A percentile compares a stretch with the other conserved stretches of the same genome.
Conservation (phyloP, 768 basidiomycete genomes). For the Agaricus blazei region DNA sequence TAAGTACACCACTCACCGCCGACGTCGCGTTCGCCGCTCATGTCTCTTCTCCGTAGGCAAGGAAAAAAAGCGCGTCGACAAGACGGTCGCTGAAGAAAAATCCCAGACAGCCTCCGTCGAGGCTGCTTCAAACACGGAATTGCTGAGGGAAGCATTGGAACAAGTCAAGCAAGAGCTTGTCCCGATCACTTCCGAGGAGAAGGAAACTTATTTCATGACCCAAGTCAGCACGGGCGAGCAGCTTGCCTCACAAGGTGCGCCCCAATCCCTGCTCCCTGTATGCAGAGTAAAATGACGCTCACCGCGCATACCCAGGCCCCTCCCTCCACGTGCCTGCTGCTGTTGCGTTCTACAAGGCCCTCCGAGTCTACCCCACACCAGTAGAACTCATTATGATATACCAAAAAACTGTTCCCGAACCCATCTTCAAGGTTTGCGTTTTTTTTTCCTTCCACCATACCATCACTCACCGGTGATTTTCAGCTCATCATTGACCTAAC, state of each 20-base stretch:
- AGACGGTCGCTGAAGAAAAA: slow-evolving; percentile 52
- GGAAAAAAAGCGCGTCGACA: slow-evolving; percentile 86
- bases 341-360: slow-evolving; percentile 86
- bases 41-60: slow-evolving; percentile 51
- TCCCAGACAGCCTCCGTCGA: slow-evolving; percentile 25
- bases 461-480: slow-evolving; percentile 7
- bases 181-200: slow-evolving; percentile 66
- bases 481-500: slow-evolving; percentile 71
- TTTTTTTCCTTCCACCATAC: neutral
- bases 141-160: slow-evolving; percentile 60
- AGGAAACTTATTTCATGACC: slow-evolving; percentile 88
- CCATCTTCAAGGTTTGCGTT: slow-evolving; percentile 66
- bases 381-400: slow-evolving; percentile 94
- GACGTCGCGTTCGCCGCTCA: slow-evolving; percentile 8
- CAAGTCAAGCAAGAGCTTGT: slow-evolving; percentile 64
- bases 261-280: neutral
- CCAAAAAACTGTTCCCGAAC: slow-evolving; percentile 81
- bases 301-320: slow-evolving; percentile 50
- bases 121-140: slow-evolving; percentile 32
- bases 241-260: slow-evolving; percentile 67
- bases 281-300: neutral
- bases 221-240: slow-evolving; percentile 88
- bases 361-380: slow-evolving; percentile 91
- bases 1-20: slow-evolving; percentile 34
- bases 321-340: slow-evolving; percentile 76